Conservation (phyloP, 805 yeast genomes). For the Scheffersomyces amazonensis region DNA sequence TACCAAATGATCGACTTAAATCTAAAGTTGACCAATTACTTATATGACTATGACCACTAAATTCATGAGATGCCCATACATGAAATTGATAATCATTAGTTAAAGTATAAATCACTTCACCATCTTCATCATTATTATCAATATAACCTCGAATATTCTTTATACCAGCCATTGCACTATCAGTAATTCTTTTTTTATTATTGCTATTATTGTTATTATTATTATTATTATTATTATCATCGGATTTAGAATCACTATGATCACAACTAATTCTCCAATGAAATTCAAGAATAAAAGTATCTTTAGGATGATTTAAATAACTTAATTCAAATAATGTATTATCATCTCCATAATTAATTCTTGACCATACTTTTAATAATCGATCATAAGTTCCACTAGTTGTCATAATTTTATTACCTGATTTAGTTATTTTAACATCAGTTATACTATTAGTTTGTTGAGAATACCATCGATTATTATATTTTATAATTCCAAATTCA, state of each 20-base stretch:
- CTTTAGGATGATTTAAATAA: conserved; percentile 59
- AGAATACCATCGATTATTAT: conserved; percentile 43
- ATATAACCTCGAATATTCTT: conserved; percentile 31
- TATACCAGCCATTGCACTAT: conserved; percentile 31
- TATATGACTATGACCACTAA: conserved; percentile 54
- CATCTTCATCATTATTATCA: conserved; percentile 25
- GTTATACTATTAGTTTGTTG: conserved; percentile 62
- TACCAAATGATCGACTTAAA: conserved; percentile 18
- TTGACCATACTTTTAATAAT: conserved; percentile 73
- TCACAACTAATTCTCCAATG: conserved; percentile 49
- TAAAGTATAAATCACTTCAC: conserved; percentile 56
- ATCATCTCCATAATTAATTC: conserved; percentile 61
- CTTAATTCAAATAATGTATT: conserved; percentile 63
- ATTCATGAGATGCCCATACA: conserved; percentile 67
- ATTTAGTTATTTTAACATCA: conserved; percentile 58
- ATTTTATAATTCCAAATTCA: conserved; percentile 41
- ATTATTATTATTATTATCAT: conserved; percentile 2
- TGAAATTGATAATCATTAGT: conserved; percentile 57
- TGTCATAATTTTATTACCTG: conserved; percentile 60
- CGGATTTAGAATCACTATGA: too few relatives aligned
- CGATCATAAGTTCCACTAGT: conserved; percentile 61
- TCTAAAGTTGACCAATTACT: conserved; percentile 54
- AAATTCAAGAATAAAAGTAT: conserved; percentile 47
- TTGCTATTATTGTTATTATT: conserved; percentile 3
- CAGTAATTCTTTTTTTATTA: conserved; percentile 8